Evolutionary conservation across 1,139 yeast genomes (phyloP), one percentile per base, ranked within the genome.

Genomic region (Saccharomycopsis hybrid): DNA sequence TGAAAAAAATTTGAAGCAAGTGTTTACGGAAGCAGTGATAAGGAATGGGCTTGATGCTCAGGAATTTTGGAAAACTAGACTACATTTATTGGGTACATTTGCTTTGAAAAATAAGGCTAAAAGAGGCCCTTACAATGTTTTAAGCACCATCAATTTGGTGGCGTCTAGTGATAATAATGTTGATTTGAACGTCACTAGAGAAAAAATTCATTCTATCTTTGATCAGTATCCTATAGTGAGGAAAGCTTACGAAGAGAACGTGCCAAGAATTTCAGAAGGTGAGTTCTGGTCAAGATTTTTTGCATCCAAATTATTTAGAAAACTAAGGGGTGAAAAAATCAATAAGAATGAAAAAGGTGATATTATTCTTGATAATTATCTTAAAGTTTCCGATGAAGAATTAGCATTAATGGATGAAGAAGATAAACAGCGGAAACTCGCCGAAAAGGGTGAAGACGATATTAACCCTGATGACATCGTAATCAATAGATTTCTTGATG

Each of bases 221-320:
- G 87, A 84, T 48, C 96, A 94, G 54, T 92, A 92, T 61, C 98
- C 98, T 0, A 78, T 90, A 37, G 94, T 92, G n/a, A 79, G 86
- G 54, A 82, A 78, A 56, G 97, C 97, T 0, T 92, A 85, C 62
- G 80, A 80, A 55, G 98, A 92, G 54, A 80, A 82, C 54, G 98
- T 94, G 1, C 98, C 98, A 0, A 82, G 83, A 56, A 74, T 92
- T 54, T 76, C 78, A 47, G 97, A 90, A 64, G 92, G 94, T 38
- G 95, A 86, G 61, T 92, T 92, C 59, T 92, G 99, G 98, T 85
- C 95, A n/a, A 72, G 97, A 55, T 94, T 92, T 62, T 92, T 92
- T 71, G 82, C 87, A 59, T 88, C 97, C 1, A 83, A 89, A 59
- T 68, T 92, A 54, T 92, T 90, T 62, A 74, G 97, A 59, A 78